phyloP scores from a whole-genome alignment of 2,329 filamentous ascomycete species.

The Leptographium lundbergii region DNA sequence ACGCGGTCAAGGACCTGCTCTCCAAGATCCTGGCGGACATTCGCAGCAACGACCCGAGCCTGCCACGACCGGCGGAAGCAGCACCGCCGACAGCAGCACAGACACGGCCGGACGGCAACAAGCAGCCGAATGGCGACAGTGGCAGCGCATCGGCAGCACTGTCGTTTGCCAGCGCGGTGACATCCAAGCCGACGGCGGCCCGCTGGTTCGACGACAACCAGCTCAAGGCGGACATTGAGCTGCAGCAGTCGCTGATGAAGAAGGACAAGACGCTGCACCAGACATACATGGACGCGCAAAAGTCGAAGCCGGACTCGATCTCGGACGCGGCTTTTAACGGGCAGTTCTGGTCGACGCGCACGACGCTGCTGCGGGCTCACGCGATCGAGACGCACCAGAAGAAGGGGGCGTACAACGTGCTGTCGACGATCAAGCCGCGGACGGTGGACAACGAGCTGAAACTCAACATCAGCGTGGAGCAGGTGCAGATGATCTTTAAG shows the following conservation, averaged over 20 bases:
- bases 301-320: slow-evolving; percentile 74
- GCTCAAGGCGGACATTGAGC: slow-evolving; percentile 62
- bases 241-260: slow-evolving; percentile 82
- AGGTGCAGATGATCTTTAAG: slow-evolving; percentile 83
- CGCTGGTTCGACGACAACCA: slow-evolving; percentile 71
- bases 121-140: slow-evolving; percentile 21
- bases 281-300: slow-evolving; percentile 76
- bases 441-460: slow-evolving; percentile 63
- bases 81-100: not conserved
- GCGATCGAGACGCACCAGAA: slow-evolving; percentile 81
- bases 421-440: slow-evolving; percentile 76
- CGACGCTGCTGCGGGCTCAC: slow-evolving; percentile 76
- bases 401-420: slow-evolving; percentile 83
- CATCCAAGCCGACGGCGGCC: slow-evolving; percentile 39
- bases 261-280: slow-evolving; percentile 62
- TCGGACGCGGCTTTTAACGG: slow-evolving; percentile 69
- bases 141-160: slow-evolving; percentile 52
- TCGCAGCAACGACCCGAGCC: slow-evolving; percentile 42
- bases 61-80: slow-evolving; percentile 30
- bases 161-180: slow-evolving; percentile 62
- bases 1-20: slow-evolving; percentile 69
- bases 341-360: slow-evolving; percentile 89
- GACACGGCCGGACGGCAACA: not conserved
- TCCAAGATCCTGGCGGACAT: slow-evolving; percentile 61
- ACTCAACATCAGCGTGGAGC: slow-evolving; percentile 72